Evolutionary conservation across 495 filamentous ascomycete genomes (phyloP), one percentile per base, ranked within the genome.

Genomic region (Aspergillus sclerotioniger): DNA sequence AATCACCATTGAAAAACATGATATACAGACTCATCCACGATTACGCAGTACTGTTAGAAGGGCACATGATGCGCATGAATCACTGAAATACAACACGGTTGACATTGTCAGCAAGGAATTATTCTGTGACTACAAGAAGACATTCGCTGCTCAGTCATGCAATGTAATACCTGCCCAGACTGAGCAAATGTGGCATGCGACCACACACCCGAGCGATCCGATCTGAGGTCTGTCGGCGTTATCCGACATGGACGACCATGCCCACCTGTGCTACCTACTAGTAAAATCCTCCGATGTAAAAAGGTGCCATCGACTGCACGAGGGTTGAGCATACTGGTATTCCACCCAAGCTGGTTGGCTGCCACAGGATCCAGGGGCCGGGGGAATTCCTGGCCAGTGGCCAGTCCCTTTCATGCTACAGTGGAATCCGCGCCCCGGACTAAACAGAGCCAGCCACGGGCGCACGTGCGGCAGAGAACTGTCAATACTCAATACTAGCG

Each of bases 361-460:
- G 12, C 37, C 10, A 41, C 13, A 1, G 9, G 25, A 25, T 9
- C 33, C 7, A 10, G n/a, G n/a, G n/a, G n/a, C n/a, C n/a, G n/a
- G n/a, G n/a, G n/a, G 9, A 15, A 9, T 37, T 37, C 33, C 33
- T 37, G 33, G 33, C 33, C 46, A 49, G 46, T 37, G 33, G 33
- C 33, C 46, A 49, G 46, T 21, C 21, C 15, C 43, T 8, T 45
- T 17, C 43, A 45, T 15, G 15, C 9, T 13, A 16, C 2, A 45
- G 21, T 49, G 20, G 12, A 25, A 17, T 13, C 8, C 19, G 4
- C 15, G 19, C 46, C 19, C 46, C n/a, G 15, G 46, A 29, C 19
- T 29, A 50, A 25, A 55, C 21, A 46, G 53, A 45, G 43, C 53
- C 54, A 50, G 54, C 48, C 15, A 51, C 12, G 17, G 16, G 46